A percentile compares a stretch with the other conserved stretches of the same genome.
These are phyloP conservation scores for Sphagnum fallax DNA, from an alignment of 228 moss, liverwort and hornwort genomes.

Conservation along the genomic window DNA sequence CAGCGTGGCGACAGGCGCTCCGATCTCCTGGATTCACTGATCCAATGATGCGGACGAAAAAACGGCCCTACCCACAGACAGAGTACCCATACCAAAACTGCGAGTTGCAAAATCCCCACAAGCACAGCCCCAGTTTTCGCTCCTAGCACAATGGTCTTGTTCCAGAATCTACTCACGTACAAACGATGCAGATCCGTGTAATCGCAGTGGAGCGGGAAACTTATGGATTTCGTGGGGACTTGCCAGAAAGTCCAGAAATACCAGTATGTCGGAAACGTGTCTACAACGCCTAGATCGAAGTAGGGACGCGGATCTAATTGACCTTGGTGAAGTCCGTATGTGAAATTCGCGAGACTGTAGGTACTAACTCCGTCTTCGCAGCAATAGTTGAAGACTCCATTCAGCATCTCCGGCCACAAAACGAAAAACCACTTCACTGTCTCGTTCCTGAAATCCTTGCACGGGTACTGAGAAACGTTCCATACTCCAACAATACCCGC, in stretches of 20 bases:
- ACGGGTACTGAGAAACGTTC: not conserved
- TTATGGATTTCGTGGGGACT: slow-evolving; percentile 15
- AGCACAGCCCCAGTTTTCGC: slow-evolving; percentile 4
- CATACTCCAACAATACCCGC: slow-evolving; percentile 27
- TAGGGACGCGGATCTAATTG: slow-evolving; percentile 30
- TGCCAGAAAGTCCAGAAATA: slow-evolving; percentile 32
- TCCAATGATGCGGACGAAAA: not conserved
- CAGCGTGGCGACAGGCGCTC: too few species aligned
- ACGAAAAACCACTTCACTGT: slow-evolving; percentile 14
- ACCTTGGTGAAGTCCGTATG: slow-evolving; percentile 15
- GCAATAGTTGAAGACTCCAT: slow-evolving; percentile 8
- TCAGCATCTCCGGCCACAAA: slow-evolving; percentile 25
- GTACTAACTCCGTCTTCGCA: slow-evolving; percentile 22
- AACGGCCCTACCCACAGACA: slow-evolving; percentile 12
- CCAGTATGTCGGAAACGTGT: slow-evolving; percentile 26
- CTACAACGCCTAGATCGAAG: slow-evolving; percentile 28
- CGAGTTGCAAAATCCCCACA: not conserved
- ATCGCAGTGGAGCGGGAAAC: slow-evolving; percentile 35
- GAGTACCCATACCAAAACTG: not conserved
- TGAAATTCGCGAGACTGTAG: slow-evolving; percentile 20
- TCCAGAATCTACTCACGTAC: slow-evolving; percentile 35
- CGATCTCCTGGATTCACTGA: too few species aligned
- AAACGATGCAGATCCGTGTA: slow-evolving; percentile 27
- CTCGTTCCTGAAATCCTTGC: slow-evolving; percentile 14
- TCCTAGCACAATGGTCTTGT: slow-evolving; percentile 10